Evolutionary conservation across 2,329 filamentous ascomycete genomes (phyloP), one percentile per base, ranked within the genome.

Genomic region (Penicillium thymicola): DNA sequence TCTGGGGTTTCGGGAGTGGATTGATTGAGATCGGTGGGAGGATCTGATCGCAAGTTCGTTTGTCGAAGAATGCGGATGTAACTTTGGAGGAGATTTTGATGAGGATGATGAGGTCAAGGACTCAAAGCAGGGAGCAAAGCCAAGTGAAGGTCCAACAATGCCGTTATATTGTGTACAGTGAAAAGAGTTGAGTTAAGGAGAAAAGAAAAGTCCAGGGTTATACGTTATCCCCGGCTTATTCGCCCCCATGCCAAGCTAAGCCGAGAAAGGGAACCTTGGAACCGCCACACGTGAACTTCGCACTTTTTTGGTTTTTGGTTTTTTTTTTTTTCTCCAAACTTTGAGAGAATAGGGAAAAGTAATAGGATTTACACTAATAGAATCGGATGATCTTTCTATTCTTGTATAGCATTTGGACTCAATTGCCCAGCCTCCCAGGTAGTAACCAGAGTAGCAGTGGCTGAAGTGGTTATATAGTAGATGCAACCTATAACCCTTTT

Each of bases 51-150:
- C 46, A 28, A 49, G 41, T 59, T 54, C 41, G 56, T 34, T 46
- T 55, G 36, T 45, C 50, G 50, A 56, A 23, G 40, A 53, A 49
- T 56, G 48, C 43, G 53, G 32, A 63, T 60, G 55, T 37, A 52
- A 56, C 38, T 54, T 40, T 18, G 36, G 34, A 14, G 32, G 6
- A 16, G n/a, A 13, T n/a, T 37, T 41, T 47, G 47, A 57, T 25
- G 41, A 28, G 38, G 55, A 27, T 23, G 43, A 38, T 27, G 28
- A 51, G 37, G 14, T 43, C 13, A 25, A 30, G 4, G 28, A 42
- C 25, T 28, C n/a, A 36, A 51, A 4, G 13, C n/a, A 36, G 6
- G 21, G 34, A 44, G 13, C 0, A 11, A 32, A 43, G 21, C 4
- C 7, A 51, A 43, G 3, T 4, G 34, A 47, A 27, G 7, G 34